Evolutionary conservation across 2,329 filamentous ascomycete genomes (phyloP).

Genomic region (Purpureocillium takamizusanense): DNA sequence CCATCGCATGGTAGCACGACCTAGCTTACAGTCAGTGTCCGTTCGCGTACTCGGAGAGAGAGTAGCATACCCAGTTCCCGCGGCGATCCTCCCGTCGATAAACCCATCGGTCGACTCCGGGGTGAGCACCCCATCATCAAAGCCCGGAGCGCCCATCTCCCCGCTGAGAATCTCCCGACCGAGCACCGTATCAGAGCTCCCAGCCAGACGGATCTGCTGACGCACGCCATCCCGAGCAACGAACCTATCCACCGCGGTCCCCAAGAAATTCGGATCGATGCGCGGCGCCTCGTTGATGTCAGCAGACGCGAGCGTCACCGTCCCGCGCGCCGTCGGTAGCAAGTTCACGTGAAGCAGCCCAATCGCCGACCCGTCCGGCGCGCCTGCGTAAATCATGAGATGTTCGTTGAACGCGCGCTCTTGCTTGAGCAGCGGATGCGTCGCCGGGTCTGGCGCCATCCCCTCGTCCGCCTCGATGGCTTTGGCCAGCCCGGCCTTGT

Average conservation of each 20-base stretch:
- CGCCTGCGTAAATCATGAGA: conserved; percentile 10
- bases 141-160: conserved; percentile 8
- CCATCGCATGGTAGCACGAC: conserved; percentile 18
- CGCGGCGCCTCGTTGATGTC: conserved; percentile 10
- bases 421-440: conserved; percentile 20
- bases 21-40: background rate
- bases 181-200: conserved; percentile 7
- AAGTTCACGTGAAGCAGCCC: conserved; percentile 12
- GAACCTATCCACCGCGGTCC: conserved; percentile 19
- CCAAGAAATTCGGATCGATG: conserved; percentile 20
- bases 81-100: conserved; percentile 15
- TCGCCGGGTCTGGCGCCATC: conserved; percentile 15
- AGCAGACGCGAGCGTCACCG: conserved; percentile 12
- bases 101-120: conserved; percentile 15
- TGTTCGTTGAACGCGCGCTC: conserved; percentile 11
- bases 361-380: conserved; percentile 12
- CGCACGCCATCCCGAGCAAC: conserved; percentile 13
- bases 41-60: no score
- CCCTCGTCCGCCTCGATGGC: conserved; percentile 18
- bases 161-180: conserved; percentile 14
- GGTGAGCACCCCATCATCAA: conserved; percentile 10
- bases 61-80: background rate
- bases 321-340: conserved; percentile 17
- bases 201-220: conserved; percentile 12
- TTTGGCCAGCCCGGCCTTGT: conserved; percentile 15